Evolutionary conservation across 2,329 filamentous ascomycete species (phyloP).

Genomic region (Neofusicoccum cordaticola): DNA sequence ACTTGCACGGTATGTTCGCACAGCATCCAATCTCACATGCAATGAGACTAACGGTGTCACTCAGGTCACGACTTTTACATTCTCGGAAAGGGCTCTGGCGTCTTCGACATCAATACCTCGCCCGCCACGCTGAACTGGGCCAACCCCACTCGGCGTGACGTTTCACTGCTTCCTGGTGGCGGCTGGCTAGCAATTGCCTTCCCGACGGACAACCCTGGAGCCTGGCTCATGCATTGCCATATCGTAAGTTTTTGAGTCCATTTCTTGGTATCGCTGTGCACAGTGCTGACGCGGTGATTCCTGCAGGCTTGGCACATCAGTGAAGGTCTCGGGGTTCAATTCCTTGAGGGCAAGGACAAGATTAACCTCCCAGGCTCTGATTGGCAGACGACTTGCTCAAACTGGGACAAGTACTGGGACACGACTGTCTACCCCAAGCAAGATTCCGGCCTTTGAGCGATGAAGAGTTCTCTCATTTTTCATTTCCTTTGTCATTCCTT

Average conservation of each 20-base stretch:
- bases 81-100: slow-evolving; percentile 30
- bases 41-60: background rate
- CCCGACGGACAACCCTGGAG: slow-evolving; percentile 49
- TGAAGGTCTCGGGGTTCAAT: slow-evolving; percentile 56
- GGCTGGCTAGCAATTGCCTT: slow-evolving; percentile 50
- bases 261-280: background rate
- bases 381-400: slow-evolving; percentile 29
- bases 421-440: slow-evolving; percentile 26
- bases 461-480: no score
- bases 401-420: slow-evolving; percentile 34
- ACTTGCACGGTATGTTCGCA: slow-evolving; percentile 23
- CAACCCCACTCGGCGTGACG: slow-evolving; percentile 32
- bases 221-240: slow-evolving; percentile 30
- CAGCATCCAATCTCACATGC: background rate
- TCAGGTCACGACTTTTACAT: slow-evolving; percentile 32
- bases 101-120: slow-evolving; percentile 24
- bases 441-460: slow-evolving; percentile 30
- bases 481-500: background rate
- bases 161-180: slow-evolving; percentile 26
- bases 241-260: slow-evolving; percentile 19
- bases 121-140: slow-evolving; percentile 29
- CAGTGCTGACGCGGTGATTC: slow-evolving; percentile 21
- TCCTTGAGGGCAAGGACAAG: slow-evolving; percentile 44
- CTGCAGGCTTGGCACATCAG: slow-evolving; percentile 54
- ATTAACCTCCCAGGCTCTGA: slow-evolving; percentile 29